phyloP scores from a whole-genome alignment of 2,329 filamentous ascomycete species.

The Paracamarosporium sp. region DNA sequence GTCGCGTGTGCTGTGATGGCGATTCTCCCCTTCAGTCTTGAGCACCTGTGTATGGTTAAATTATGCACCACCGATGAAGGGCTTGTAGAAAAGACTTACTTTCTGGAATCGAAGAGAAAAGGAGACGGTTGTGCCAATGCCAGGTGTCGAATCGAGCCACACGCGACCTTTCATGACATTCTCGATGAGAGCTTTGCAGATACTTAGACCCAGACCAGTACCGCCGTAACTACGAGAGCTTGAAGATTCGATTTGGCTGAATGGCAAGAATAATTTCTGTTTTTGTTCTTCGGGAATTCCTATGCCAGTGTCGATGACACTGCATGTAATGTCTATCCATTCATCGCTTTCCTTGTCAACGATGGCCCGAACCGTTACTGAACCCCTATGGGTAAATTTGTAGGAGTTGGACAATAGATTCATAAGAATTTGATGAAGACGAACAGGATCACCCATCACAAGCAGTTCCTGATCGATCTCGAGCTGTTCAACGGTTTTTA shows the following conservation, averaged over 20 bases:
- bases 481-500: constrained; percentile 64
- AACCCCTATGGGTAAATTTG: constrained; percentile 89
- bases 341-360: constrained; percentile 75
- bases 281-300: constrained; percentile 85
- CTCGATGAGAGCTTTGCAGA: constrained; percentile 93
- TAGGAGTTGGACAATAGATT: constrained; percentile 93
- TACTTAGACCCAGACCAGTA: constrained; percentile 87
- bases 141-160: constrained; percentile 77
- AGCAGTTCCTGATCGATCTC: constrained; percentile 62
- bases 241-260: constrained; percentile 90
- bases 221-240: constrained; percentile 91
- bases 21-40: constrained; percentile 61
- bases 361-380: constrained; percentile 80
- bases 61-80: neutral
- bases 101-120: constrained; percentile 90
- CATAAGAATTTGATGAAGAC: constrained; percentile 63
- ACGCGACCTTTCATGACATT: constrained; percentile 90
- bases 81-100: constrained; percentile 50
- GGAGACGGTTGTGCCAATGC: constrained; percentile 72
- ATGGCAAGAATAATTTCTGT: constrained; percentile 87
- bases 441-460: constrained; percentile 59
- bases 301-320: constrained; percentile 88
- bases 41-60: constrained; percentile 39
- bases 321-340: constrained; percentile 78
- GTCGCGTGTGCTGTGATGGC: constrained; percentile 45